Base-by-base conservation (phyloP, 352 stramenopile genomes). In the Globisporangium camurandrum region DNA sequence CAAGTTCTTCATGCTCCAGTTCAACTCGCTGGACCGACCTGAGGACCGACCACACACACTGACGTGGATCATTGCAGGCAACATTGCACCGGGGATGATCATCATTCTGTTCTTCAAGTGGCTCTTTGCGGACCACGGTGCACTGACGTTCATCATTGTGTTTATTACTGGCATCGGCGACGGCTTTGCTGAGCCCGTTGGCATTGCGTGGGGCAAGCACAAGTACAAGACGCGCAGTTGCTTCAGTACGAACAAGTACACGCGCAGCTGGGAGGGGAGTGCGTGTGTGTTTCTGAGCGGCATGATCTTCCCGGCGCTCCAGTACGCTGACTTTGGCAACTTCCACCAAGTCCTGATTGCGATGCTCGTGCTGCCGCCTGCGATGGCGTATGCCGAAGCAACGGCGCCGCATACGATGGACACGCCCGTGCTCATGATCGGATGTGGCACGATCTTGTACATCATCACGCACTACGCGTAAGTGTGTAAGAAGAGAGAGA, bases 1-100 rank as follows among this genome's bases (percentile, higher is more conserved):
- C 33, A 80, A 64, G 55, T 88, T 93, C 57, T 90, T 93, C 48
- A 93, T 93, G 82, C 69, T 93, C 46, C 82, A 93, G 66, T 93
- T 93, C 64, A 93, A 93, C 64, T 89, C 82, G 44, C 66, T 93
- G 17, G 82, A 90, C 53, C 82, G 82, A 12, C 82, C 82, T 0
- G 82, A 93, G 45, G 82, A 93, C 52, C 75, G 82, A 10, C 82
- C 82, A 26, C 67, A 93, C 67, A 93, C 81, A 59, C 69, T 93
- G 46, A 90, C 84, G 63, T 93, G 81, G 81, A 80, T 93, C 64
- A 83, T 92, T 49, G 59, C 84, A 31, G 84, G 61, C 61, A 83
- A 75, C 72, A 82, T 77, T 24, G 64, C 64, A 14, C 67, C 71
- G 1, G 71, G 67, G 20, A 70, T 83, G 71, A 71, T 87, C 53